Percentiles rank a stretch among this genome's conserved stretches.
Conservation (phyloP, 257 asterid species). For the Anisodus acutangulus region DNA sequence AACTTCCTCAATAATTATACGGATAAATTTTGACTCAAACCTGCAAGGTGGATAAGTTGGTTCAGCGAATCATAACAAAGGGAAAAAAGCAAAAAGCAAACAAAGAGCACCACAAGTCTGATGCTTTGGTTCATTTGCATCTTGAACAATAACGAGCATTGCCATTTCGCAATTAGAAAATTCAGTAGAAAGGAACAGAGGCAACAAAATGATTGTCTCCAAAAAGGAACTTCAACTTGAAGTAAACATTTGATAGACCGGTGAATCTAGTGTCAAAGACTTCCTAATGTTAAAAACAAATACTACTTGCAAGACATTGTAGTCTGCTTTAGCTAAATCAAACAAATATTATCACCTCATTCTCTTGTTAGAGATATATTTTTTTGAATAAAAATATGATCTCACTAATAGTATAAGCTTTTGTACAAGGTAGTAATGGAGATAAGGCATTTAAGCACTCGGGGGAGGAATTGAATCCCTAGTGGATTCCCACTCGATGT, state of each 20-base stretch:
- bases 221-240: neutral
- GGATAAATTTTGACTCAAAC: neutral
- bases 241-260: neutral
- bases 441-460: no score
- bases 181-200: neutral
- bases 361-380: no score
- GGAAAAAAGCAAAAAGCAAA: neutral
- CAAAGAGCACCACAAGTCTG: neutral
- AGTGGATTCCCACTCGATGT: no score
- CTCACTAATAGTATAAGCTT: no score
- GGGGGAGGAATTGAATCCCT: no score
- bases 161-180: neutral
- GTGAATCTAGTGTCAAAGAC: neutral
- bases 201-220: neutral
- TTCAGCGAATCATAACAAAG: neutral
- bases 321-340: no score
- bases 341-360: no score
- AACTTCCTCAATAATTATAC: neutral
- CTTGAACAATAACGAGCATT: neutral
- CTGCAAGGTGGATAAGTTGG: neutral
- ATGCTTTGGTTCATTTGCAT: neutral
- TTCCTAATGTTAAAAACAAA: no score
- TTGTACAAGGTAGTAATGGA: no score
- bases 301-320: no score
- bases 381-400: no score